Conservation (phyloP, 345 rosid species). For the Linum trigynum region DNA sequence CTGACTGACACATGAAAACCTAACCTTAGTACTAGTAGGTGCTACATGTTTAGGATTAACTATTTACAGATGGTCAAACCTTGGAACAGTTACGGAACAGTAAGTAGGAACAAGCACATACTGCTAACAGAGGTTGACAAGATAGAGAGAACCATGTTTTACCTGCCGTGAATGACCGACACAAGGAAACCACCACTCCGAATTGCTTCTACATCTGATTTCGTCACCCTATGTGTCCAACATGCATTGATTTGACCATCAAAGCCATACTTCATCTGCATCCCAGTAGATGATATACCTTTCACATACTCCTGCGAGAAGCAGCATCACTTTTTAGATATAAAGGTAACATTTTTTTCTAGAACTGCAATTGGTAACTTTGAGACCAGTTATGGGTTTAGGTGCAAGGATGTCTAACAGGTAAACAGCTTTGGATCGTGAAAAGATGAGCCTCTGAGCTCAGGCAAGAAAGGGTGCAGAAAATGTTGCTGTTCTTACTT, state of each 20-base stretch:
- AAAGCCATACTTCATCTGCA: conserved; percentile 78
- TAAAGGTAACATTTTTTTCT: neutral
- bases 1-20: too few species aligned
- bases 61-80: too few species aligned
- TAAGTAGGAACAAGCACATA: too few species aligned
- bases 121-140: neutral
- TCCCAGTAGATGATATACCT: conserved; percentile 82
- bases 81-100: neutral
- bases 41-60: too few species aligned
- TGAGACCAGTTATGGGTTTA: neutral
- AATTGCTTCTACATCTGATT: conserved; percentile 49
- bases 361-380: neutral
- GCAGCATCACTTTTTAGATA: conserved; percentile 2
- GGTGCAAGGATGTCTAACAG: neutral
- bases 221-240: conserved; percentile 78
- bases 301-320: conserved; percentile 73
- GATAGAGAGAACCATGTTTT: conserved; percentile 1
- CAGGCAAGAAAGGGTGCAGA: neutral
- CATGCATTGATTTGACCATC: conserved; percentile 95
- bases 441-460: neutral
- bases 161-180: conserved; percentile 96
- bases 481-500: conserved; percentile 34
- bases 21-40: too few species aligned
- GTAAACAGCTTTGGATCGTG: neutral
- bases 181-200: conserved; percentile 76